Percentiles rank a stretch among this genome's conserved stretches.
Conservation (phyloP, 257 asterid species). For the Misopates orontium region DNA sequence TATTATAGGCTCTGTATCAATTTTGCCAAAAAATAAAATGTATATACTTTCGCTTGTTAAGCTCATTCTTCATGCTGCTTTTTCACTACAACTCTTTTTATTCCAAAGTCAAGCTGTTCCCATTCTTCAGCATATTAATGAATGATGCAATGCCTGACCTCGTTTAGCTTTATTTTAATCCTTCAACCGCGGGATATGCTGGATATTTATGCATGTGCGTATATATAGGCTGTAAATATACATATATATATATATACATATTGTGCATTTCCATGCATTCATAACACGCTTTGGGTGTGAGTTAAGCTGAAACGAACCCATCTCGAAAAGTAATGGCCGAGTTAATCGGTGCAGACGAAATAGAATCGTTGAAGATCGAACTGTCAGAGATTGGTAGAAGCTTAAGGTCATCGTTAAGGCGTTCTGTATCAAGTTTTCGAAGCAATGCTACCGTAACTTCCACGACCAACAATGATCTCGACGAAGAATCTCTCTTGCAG, state of each 20-base stretch:
- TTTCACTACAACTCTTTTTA: no score
- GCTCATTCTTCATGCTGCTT: no score
- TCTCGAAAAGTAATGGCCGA: background rate
- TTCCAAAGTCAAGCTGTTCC: no score
- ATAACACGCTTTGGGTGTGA: background rate
- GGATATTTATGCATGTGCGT: background rate
- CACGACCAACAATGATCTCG: background rate
- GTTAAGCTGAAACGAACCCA: background rate
- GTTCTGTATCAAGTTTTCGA: background rate
- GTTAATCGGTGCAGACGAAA: background rate
- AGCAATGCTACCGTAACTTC: no score
- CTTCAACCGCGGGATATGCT: background rate
- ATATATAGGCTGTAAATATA: background rate
- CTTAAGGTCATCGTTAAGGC: background rate
- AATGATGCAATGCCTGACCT: slow-evolving; percentile 26
- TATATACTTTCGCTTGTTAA: no score
- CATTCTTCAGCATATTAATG: background rate
- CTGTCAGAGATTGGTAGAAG: slow-evolving; percentile 3
- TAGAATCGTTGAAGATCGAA: background rate
- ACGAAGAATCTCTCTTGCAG: slow-evolving; percentile 20
- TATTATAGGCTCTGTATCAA: no score
- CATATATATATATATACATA: no score
- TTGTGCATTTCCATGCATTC: background rate
- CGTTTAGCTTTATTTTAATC: background rate
- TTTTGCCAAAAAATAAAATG: no score